Conservation (phyloP, 352 stramenopile genomes). For the Phytophthora quininea region DNA sequence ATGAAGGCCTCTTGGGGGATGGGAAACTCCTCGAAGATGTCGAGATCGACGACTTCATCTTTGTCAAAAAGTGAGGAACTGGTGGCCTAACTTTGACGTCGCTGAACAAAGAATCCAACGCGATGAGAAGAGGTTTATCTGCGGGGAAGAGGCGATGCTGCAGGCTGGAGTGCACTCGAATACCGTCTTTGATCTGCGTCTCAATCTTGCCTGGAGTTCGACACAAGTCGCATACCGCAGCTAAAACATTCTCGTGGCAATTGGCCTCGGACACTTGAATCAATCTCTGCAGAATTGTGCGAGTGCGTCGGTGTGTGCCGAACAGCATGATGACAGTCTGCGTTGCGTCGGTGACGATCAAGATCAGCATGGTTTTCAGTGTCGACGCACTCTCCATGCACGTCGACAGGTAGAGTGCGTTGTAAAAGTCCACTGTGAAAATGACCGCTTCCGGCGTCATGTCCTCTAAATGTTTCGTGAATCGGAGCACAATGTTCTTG, state of each 20-base stretch:
- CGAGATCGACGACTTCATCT: too few species aligned
- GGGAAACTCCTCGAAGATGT: too few species aligned
- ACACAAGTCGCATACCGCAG: slow-evolving; percentile 5
- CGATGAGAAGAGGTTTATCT: slow-evolving; percentile 4
- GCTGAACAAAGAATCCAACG: slow-evolving; percentile 4
- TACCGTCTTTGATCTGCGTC: neutral
- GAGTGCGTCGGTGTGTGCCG: slow-evolving; percentile 4
- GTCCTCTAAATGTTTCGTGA: slow-evolving; percentile 22
- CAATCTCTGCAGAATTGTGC: slow-evolving; percentile 3
- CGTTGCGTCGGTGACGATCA: slow-evolving; percentile 11
- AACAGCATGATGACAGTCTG: slow-evolving; percentile 5
- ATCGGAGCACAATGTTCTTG: slow-evolving; percentile 20
- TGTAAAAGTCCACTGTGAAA: slow-evolving; percentile 34
- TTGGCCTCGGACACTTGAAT: neutral
- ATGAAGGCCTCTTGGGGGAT: too few species aligned
- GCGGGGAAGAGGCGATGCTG: neutral
- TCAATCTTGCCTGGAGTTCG: slow-evolving; percentile 5
- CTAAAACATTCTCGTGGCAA: slow-evolving; percentile 4
- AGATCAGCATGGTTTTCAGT: slow-evolving; percentile 4
- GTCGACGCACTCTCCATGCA: slow-evolving; percentile 25
- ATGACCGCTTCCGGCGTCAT: slow-evolving; percentile 26
- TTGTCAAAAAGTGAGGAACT: too few species aligned
- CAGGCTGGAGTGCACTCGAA: slow-evolving; percentile 16
- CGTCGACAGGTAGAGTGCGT: slow-evolving; percentile 23
- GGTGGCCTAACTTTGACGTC: neutral